These are phyloP conservation scores for Aspergillus taichungensis DNA, from an alignment of 495 filamentous ascomycete species.

Conservation along the genomic window DNA sequence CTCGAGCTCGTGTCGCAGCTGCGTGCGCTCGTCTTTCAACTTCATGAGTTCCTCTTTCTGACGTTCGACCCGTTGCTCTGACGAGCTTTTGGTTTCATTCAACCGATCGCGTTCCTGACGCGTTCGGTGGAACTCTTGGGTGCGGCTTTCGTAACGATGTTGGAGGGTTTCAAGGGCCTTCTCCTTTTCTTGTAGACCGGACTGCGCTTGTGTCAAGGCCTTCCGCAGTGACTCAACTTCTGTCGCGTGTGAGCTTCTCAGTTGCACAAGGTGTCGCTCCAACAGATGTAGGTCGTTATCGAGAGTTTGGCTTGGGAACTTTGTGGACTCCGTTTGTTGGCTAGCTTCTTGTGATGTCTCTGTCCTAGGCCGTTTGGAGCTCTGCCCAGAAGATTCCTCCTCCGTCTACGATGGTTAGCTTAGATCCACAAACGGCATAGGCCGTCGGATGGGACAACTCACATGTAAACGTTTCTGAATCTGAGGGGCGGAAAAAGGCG, in stretches of 20 bases:
- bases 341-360: constrained; percentile 24
- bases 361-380: constrained; percentile 26
- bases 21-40: constrained; percentile 40
- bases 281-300: constrained; percentile 23
- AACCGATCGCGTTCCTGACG: constrained; percentile 30
- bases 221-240: constrained; percentile 25
- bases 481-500: background rate
- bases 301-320: constrained; percentile 23
- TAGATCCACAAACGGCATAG: background rate
- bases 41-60: constrained; percentile 34
- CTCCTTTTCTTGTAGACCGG: constrained; percentile 21
- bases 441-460: constrained; percentile 5
- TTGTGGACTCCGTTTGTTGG: constrained; percentile 28
- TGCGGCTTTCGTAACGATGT: constrained; percentile 37
- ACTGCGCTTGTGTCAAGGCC: constrained; percentile 12
- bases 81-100: constrained; percentile 10
- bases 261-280: constrained; percentile 28
- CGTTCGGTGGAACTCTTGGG: constrained; percentile 25
- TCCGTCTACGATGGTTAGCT: constrained; percentile 7
- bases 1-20: constrained; percentile 41
- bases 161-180: constrained; percentile 24
- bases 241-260: constrained; percentile 20
- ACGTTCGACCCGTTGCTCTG: constrained; percentile 30
- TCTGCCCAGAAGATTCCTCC: constrained; percentile 19
- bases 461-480: constrained; percentile 31